These are phyloP conservation scores for Chiua virens DNA, from an alignment of 768 basidiomycete genomes.

Conservation along the genomic window DNA sequence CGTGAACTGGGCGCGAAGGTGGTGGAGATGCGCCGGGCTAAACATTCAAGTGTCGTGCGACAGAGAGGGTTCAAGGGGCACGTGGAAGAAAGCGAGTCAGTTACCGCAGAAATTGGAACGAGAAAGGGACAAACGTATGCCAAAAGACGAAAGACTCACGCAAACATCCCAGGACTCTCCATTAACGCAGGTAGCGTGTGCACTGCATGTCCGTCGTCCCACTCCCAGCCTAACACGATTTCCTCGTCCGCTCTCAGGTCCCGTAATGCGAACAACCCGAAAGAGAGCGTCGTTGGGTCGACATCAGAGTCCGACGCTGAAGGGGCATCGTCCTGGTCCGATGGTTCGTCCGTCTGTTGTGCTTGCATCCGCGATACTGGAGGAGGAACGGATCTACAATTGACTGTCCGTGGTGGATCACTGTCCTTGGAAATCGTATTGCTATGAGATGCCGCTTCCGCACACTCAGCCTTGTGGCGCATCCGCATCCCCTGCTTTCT, in stretches of 20 bases:
- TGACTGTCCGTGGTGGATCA: conserved; percentile 5
- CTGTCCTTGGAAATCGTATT: neutral
- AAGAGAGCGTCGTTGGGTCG: conserved; percentile 48
- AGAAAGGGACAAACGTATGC: neutral
- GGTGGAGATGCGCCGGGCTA: conserved; percentile 48
- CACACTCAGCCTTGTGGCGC: conserved; percentile 20
- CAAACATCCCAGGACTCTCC: conserved; percentile 53
- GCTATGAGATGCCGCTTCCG: conserved; percentile 3
- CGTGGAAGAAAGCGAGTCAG: conserved; percentile 6
- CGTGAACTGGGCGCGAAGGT: conserved; percentile 64
- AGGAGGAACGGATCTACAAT: conserved; percentile 11
- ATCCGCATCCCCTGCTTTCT: conserved; percentile 16
- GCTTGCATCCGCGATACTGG: conserved; percentile 4
- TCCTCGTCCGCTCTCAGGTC: conserved; percentile 81
- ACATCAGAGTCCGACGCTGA: conserved; percentile 20
- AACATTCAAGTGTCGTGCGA: neutral
- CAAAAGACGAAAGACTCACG: conserved; percentile 42
- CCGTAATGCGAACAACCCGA: conserved; percentile 78
- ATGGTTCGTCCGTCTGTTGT: conserved; percentile 12
- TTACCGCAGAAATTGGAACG: neutral
- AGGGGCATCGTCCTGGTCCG: conserved; percentile 20
- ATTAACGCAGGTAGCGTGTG: conserved; percentile 74
- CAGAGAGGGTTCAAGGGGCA: neutral
- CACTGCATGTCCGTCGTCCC: conserved; percentile 90
- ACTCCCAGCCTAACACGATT: conserved; percentile 91